Evolutionary conservation across 2,329 filamentous ascomycete genomes (phyloP).

Genomic region (Myriosclerotinia scirpicola): DNA sequence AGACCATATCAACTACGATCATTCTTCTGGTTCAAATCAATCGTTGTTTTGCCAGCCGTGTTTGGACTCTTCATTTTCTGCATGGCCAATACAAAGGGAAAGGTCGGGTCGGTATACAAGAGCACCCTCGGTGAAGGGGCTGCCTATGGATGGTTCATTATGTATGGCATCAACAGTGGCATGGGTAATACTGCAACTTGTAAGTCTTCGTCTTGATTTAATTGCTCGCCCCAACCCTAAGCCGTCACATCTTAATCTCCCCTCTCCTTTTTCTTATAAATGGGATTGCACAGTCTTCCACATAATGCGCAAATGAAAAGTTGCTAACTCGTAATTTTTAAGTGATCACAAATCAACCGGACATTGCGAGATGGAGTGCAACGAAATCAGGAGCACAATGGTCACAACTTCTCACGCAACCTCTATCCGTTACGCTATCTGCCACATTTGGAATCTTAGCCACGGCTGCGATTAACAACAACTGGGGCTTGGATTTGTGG

Average conservation of each 20-base stretch:
- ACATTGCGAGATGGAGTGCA: slow-evolving; percentile 46
- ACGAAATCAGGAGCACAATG: slow-evolving; percentile 41
- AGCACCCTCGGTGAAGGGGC: slow-evolving; percentile 26
- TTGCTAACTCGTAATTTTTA: neutral
- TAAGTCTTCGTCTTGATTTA: neutral
- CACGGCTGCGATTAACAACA: slow-evolving; percentile 38
- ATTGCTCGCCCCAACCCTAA: neutral
- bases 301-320: too few species aligned
- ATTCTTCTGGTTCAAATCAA: slow-evolving; percentile 43
- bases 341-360: slow-evolving; percentile 47
- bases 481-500: slow-evolving; percentile 42
- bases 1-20: slow-evolving; percentile 47
- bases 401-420: slow-evolving; percentile 43
- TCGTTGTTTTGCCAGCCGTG: slow-evolving; percentile 42
- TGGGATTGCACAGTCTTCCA: neutral
- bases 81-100: slow-evolving; percentile 44
- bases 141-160: slow-evolving; percentile 42
- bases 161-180: slow-evolving; percentile 45
- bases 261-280: neutral
- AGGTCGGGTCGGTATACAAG: slow-evolving; percentile 35
- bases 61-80: slow-evolving; percentile 45
- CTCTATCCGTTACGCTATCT: slow-evolving; percentile 30
- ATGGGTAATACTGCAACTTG: slow-evolving; percentile 44
- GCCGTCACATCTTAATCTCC: too few species aligned
- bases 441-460: slow-evolving; percentile 38